Conservation (phyloP, 257 asterid species). For the Rehmannia glutinosa region DNA sequence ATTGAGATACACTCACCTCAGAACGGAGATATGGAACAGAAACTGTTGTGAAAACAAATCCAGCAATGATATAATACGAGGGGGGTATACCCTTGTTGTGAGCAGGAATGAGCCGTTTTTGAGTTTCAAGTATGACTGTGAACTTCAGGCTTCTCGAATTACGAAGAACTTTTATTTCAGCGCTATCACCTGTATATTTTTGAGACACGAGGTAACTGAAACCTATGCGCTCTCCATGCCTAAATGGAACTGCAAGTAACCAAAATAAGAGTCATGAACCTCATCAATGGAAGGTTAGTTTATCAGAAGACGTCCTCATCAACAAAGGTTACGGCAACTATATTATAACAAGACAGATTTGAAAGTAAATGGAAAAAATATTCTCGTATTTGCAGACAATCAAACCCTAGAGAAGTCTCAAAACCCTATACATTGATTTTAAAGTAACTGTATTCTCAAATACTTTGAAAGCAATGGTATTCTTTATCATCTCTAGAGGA, state of each 20-base stretch:
- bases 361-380: background rate
- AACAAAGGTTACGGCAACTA: background rate
- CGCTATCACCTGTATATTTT: conserved; percentile 58
- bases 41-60: conserved; percentile 58
- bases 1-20: conserved; percentile 37
- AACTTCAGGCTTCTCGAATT: conserved; percentile 36
- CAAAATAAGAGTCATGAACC: conserved; percentile 16
- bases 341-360: background rate
- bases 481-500: too few species aligned
- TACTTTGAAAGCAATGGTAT: background rate
- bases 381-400: background rate
- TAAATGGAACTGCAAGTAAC: conserved; percentile 59
- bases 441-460: background rate
- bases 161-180: conserved; percentile 55
- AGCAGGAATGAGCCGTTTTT: conserved; percentile 56
- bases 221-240: conserved; percentile 73
- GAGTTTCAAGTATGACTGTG: conserved; percentile 44
- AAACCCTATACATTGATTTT: background rate
- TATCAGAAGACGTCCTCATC: background rate
- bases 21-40: conserved; percentile 69
- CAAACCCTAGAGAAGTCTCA: background rate
- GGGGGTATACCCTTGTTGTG: conserved; percentile 69
- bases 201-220: conserved; percentile 64
- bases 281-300: background rate
- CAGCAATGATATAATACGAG: conserved; percentile 59